Base-by-base conservation (phyloP, 164 flowering plant species). In the Nymphaea thermarum region DNA sequence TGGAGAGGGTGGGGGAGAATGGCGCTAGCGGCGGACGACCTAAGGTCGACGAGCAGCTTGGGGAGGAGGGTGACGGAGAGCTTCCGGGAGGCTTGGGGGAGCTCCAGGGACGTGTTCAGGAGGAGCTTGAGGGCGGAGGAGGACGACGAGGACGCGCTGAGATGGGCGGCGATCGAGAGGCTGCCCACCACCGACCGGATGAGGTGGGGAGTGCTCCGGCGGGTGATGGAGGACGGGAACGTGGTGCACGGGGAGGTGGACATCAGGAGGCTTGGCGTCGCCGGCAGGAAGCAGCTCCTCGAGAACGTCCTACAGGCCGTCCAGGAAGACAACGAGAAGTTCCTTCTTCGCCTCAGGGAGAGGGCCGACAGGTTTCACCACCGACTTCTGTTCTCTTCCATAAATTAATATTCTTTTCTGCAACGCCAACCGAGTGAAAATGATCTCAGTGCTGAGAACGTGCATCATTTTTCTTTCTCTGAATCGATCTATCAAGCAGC, bases 151-250 rank as follows among this genome's bases (percentile, higher is more conserved):
- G 85, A 85, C 73, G 82, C 82, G 16, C 80, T 88, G 47, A 78
- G 64, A 63, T 86, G 91, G 89, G 91, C 91, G 6, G 91, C 94
- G 8, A 80, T 88, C 6, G 94, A 86, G 76, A 78, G 80, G 76
- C 85, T 86, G 3, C 94, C 94, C 1, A 86, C 94, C 2, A 84
- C 77, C 65, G 85, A 83, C 44, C 73, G 90, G 43, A 3, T 87
- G 72, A 73, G 80, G 65, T 80, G 72, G 18, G 83, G 85, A 42
- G 70, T 84, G 41, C 60, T 85, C 63, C 76, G 62, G 67, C 77
- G 80, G 59, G 84, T 76, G 2, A 43, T 76, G 69, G 84, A 79
- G 6, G 65, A 79, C 59, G 89, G 87, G 3, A 76, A 41, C 42
- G 55, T 47, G 55, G 12, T 47, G 7, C 55, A 47, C 55, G 12